phyloP scores from a whole-genome alignment of 768 basidiomycete genomes.

The Leccinum sublutescens region DNA sequence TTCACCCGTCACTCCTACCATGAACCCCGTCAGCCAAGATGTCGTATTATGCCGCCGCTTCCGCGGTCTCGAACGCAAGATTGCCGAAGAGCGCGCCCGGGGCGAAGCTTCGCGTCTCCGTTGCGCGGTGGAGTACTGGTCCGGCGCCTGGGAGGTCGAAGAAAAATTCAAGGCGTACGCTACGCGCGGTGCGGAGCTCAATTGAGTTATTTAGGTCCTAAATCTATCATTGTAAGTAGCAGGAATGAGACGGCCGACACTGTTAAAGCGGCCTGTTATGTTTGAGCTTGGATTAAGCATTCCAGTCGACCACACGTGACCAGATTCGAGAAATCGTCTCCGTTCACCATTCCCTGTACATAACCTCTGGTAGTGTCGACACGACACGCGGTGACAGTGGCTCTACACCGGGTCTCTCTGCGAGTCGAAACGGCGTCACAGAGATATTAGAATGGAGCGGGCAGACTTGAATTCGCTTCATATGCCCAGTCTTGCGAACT shows the following conservation, averaged over 20 bases:
- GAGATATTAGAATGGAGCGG: neutral
- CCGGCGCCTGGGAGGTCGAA: slow-evolving; percentile 95
- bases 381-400: too few relatives aligned
- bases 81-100: slow-evolving; percentile 51
- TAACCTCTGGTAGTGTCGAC: too few relatives aligned
- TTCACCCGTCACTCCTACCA: neutral
- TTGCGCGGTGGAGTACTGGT: slow-evolving; percentile 80
- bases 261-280: too few relatives aligned
- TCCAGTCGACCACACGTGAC: too few relatives aligned
- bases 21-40: slow-evolving; percentile 60
- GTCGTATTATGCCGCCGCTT: slow-evolving; percentile 74
- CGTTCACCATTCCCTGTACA: too few relatives aligned
- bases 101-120: slow-evolving; percentile 61
- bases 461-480: neutral
- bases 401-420: too few relatives aligned
- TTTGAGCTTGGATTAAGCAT: too few relatives aligned
- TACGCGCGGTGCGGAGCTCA: neutral
- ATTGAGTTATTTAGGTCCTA: neutral
- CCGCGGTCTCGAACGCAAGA: slow-evolving; percentile 77
- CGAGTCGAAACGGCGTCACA: too few relatives aligned
- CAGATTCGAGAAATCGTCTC: too few relatives aligned
- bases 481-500: neutral
- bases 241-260: neutral
- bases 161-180: slow-evolving; percentile 55
- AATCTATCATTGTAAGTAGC: neutral